Percentiles rank a stretch among this genome's conserved stretches.
These are phyloP conservation scores for Sclerotinia glacialis DNA, from an alignment of 2,329 filamentous ascomycete genomes.

Conservation along the genomic window DNA sequence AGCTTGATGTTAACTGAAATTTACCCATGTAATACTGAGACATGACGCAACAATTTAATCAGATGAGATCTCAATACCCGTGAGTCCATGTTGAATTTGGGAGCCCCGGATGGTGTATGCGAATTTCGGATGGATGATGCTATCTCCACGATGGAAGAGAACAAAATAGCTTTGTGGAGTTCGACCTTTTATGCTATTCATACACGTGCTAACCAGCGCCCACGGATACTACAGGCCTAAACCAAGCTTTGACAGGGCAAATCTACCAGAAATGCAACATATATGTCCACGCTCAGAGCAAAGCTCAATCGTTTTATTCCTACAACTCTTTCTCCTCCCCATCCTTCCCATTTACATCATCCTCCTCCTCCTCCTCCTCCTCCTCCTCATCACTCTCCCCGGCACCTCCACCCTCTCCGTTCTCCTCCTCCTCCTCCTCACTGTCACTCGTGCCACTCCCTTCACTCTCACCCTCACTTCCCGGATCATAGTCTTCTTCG, in stretches of 20 bases:
- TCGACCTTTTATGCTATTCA: not conserved
- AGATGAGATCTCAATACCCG: not conserved
- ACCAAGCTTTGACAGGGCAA: not conserved
- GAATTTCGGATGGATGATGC: not conserved
- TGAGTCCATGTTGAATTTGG: not conserved
- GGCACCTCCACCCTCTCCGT: slow-evolving; percentile 42
- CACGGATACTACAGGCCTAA: not conserved
- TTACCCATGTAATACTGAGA: no score
- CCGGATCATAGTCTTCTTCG: slow-evolving; percentile 64
- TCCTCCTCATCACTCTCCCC: slow-evolving; percentile 31
- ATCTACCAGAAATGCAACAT: not conserved
- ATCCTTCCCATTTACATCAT: slow-evolving; percentile 25
- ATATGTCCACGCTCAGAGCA: not conserved
- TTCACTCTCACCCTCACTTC: slow-evolving; percentile 43
- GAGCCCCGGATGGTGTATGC: not conserved
- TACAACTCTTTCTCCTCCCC: slow-evolving; percentile 24
- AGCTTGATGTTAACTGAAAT: not conserved
- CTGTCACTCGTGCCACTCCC: slow-evolving; percentile 30
- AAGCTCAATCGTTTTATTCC: not conserved
- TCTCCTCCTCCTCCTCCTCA: slow-evolving; percentile 37
- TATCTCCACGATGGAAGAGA: not conserved
- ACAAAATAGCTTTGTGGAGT: not conserved
- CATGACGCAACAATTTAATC: no score
- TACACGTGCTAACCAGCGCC: not conserved
- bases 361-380: slow-evolving; percentile 29